Evolutionary conservation across 176 grass and related monocot species (phyloP).

Genomic region (Cenchrus fungigraminus): DNA sequence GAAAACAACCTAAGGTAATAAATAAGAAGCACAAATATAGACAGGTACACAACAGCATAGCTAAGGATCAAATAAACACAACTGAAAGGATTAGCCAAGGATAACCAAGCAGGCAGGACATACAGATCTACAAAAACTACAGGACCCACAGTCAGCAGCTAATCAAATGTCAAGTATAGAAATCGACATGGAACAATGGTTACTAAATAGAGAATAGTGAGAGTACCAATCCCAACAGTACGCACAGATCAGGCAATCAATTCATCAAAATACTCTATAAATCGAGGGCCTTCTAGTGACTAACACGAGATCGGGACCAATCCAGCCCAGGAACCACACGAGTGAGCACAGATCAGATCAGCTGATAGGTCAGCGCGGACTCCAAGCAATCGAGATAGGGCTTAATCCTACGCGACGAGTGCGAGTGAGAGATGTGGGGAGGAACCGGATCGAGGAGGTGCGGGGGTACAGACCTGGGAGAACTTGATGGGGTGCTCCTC

Average conservation of each 20-base stretch:
- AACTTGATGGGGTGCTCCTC: conserved; percentile 75
- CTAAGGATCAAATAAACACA: neutral
- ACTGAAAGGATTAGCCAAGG: neutral
- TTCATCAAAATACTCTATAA: neutral
- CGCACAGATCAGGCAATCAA: neutral
- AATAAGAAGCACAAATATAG: neutral
- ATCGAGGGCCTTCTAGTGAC: neutral
- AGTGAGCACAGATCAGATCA: conserved; percentile 3
- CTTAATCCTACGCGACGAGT: too few relatives aligned
- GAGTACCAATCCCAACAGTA: neutral
- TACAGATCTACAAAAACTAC: neutral
- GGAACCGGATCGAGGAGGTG: neutral
- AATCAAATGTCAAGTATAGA: neutral
- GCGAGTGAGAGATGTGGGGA: neutral
- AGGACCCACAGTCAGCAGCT: neutral
- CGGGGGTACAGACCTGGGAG: conserved; percentile 61
- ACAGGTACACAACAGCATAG: neutral
- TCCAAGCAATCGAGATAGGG: neutral
- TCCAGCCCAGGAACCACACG: neutral
- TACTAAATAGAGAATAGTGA: neutral
- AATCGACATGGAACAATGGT: neutral
- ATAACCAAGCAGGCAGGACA: neutral
- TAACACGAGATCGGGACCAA: neutral
- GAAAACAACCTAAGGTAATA: neutral
- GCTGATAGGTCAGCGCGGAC: neutral